Base-by-base conservation (phyloP, 2,329 filamentous ascomycete genomes). In the Apiospora phragmitis region DNA sequence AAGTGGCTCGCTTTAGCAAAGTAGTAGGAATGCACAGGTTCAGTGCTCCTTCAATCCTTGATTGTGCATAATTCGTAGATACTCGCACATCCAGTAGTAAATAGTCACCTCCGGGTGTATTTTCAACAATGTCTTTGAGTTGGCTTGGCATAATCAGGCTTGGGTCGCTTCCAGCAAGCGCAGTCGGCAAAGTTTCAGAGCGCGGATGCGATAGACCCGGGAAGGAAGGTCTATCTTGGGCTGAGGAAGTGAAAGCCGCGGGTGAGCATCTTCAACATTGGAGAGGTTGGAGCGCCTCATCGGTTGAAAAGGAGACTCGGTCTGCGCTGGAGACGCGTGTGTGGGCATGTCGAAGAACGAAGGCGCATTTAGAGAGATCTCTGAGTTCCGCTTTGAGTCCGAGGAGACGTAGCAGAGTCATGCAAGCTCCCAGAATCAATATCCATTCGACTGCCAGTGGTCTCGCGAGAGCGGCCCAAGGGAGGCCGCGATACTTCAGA, bases 21-120 rank as follows among this genome's bases (percentile, higher is more conserved):
- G 95, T 98, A 0, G 96, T 98, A 0, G 96, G 96, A 72, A 98
- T 97, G 78, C 96, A 98, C 6, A 99, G 85, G 78, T 97, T 98
- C 42, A 99, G 83, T 0, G 95, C 94, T n/a, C 92, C 91, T 67
- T 86, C 84, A 69, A 98, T 93, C 41, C 93, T 90, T 29, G 93
- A 91, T 65, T 89, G 86, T 0, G 91, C 88, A 78, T 92, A 98
- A 74, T 95, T 94, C 26, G 94, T 94, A 38, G 92, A 93, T 0
- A 97, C 94, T 49, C 96, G 90, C 29, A 98, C 88, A 79, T 99
- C 96, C 5, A 99, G 84, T 1, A 98, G 79, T 42, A 99, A 83
- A 0, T 93, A 74, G 0, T 85, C 82, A 9, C 81, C 77, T 11
- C 81, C 76, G 0, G 78, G 70, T 3, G 81, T 74, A 3, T 77